Evolutionary conservation across 2,329 filamentous ascomycete genomes (phyloP), one percentile per base, ranked within the genome.

Genomic region (Pestalotiopsis sp.): DNA sequence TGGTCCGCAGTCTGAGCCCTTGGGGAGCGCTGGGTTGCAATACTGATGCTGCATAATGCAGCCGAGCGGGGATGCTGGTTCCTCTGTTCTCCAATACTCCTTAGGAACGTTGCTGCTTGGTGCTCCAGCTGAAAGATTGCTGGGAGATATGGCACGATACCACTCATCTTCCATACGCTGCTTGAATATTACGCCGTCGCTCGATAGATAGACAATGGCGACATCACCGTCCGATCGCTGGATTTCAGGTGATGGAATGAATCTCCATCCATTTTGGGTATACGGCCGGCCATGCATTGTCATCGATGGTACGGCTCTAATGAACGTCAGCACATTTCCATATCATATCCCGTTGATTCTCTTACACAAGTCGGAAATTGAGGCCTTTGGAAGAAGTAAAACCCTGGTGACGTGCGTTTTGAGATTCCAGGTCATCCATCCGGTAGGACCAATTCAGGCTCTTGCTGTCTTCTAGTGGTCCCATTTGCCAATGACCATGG

Each of bases 21-120:
- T 61, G 6, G 14, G 4, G 27, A 45, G 41, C 27, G 57, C 66
- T n/a, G 66, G 20, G 11, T 62, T 67, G n/a, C 66, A 67, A 36
- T 49, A 67, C 12, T 67, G 66, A 13, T 17, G 45, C 14, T 67
- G 66, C 38, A 49, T 39, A 4, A 41, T 7, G 38, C 66, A 67
- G 4, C 38, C 66, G 7, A 67, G 7, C 12, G 66, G 66, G 1
- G 66, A 67, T n/a, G 66, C 66, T 57, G 66, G 38, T 7, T 62
- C 66, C 31, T 27, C 41, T 14, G n/a, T 17, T 52, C 12, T 63
- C 61, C 20, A 11, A 31, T 1, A 11, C 20, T 39, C 20, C 14
- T 20, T 4, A n/a, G 9, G 12, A 17, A 23, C 9, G 25, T 41
- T 4, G 1, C 3, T 7, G 7, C 1, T 2, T 9, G 65, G 31